These are phyloP conservation scores for Corylus avellana DNA, from an alignment of 306 rosid genomes.

Conservation along the genomic window DNA sequence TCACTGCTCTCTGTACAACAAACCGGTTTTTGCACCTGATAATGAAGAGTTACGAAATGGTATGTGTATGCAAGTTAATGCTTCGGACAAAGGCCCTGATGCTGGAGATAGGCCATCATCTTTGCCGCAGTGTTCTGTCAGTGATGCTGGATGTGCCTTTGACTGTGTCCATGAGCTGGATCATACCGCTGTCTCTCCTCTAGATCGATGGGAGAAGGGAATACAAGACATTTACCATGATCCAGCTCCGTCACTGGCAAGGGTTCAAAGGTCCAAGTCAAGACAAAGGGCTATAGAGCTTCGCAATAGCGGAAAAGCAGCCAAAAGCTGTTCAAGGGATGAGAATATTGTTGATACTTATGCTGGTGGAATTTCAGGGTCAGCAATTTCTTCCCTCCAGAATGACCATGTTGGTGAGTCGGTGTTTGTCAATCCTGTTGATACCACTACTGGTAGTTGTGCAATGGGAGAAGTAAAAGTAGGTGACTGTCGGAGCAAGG, in stretches of 20 bases:
- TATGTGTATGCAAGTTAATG: conserved; percentile 31
- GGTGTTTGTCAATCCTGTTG: conserved; percentile 39
- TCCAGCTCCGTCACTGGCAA: conserved; percentile 65
- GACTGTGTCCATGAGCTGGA: conserved; percentile 40
- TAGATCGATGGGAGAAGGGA: conserved; percentile 40
- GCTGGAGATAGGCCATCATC: conserved; percentile 29
- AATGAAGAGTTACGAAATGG: conserved; percentile 35
- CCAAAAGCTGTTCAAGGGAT: conserved; percentile 29
- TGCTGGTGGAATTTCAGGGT: conserved; percentile 40
- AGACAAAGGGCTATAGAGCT: conserved; percentile 80
- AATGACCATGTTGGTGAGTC: conserved; percentile 39
- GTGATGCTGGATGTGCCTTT: conserved; percentile 42
- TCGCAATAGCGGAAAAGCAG: conserved; percentile 62
- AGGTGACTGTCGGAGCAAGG: conserved; percentile 29
- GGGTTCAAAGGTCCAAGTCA: conserved; percentile 81
- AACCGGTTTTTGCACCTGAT: conserved; percentile 36
- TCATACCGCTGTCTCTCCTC: conserved; percentile 42
- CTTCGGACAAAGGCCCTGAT: conserved; percentile 21
- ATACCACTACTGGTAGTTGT: conserved; percentile 32
- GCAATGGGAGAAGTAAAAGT: conserved; percentile 39
- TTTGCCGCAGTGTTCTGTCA: conserved; percentile 44
- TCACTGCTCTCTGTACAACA: conserved; percentile 34
- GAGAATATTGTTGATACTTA: conserved; percentile 28
- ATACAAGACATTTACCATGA: conserved; percentile 44
- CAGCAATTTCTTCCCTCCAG: conserved; percentile 37